Percentiles rank a stretch among this genome's conserved stretches.
Evolutionary conservation across 768 basidiomycete species (phyloP).

Genomic region (Gymnopilus dilepis): DNA sequence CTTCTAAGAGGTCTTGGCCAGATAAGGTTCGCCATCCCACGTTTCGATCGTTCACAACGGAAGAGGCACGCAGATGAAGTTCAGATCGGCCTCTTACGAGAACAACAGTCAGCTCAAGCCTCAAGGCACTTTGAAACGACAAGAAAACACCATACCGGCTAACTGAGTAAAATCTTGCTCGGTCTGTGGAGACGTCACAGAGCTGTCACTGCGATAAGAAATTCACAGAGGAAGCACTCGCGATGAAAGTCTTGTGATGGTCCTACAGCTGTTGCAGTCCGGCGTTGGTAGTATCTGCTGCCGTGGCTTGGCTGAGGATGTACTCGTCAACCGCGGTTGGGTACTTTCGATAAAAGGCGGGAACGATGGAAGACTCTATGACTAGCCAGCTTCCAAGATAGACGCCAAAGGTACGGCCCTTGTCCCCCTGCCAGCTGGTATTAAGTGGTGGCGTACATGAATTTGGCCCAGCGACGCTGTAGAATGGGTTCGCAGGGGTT

Average conservation of each 20-base stretch:
- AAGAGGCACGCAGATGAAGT: slow-evolving; percentile 82
- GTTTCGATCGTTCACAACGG: slow-evolving; percentile 88
- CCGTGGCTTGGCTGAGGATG: slow-evolving; percentile 70
- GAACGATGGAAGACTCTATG: slow-evolving; percentile 77
- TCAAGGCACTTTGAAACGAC: neutral
- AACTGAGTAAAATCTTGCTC: slow-evolving; percentile 88
- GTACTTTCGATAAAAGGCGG: slow-evolving; percentile 65
- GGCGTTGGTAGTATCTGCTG: slow-evolving; percentile 60
- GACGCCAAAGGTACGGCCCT: slow-evolving; percentile 62
- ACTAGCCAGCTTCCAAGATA: slow-evolving; percentile 79
- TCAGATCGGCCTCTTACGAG: slow-evolving; percentile 67
- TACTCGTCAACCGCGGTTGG: slow-evolving; percentile 63
- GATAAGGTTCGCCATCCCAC: slow-evolving; percentile 76
- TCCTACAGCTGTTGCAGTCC: slow-evolving; percentile 66
- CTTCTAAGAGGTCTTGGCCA: slow-evolving; percentile 78
- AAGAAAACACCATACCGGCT: slow-evolving; percentile 46
- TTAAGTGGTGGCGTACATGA: slow-evolving; percentile 77
- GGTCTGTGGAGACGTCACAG: slow-evolving; percentile 51
- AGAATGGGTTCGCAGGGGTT: slow-evolving; percentile 70
- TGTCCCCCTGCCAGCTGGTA: slow-evolving; percentile 68
- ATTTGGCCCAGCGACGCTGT: slow-evolving; percentile 68
- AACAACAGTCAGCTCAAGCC: neutral
- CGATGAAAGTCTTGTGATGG: slow-evolving; percentile 84
- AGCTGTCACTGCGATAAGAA: neutral
- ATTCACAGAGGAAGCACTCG: slow-evolving; percentile 38